Evolutionary conservation across 495 filamentous ascomycete species (phyloP).

Genomic region (Penicillium canariense): DNA sequence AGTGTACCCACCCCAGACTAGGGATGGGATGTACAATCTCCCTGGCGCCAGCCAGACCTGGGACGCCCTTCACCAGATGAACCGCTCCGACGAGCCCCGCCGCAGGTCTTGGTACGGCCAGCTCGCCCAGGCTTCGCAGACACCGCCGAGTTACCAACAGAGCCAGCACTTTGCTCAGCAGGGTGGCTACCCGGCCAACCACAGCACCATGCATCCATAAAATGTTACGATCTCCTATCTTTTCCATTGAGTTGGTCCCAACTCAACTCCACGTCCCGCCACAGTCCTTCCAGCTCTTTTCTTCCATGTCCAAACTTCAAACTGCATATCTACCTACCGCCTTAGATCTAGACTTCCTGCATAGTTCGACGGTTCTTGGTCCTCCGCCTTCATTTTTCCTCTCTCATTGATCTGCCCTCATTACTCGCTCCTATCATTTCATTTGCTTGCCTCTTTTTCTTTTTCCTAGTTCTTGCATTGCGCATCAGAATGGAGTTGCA

Average conservation of each 20-base stretch:
- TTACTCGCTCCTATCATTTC: neutral
- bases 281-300: neutral
- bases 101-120: constrained; percentile 44
- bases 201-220: constrained; percentile 24
- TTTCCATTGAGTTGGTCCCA: neutral
- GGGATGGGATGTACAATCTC: constrained; percentile 36
- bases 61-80: constrained; percentile 41
- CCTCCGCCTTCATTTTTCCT: neutral
- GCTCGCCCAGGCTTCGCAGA: constrained; percentile 21
- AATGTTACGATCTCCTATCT: constrained; percentile 7
- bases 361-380: neutral
- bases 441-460: neutral
- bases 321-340: constrained; percentile 5
- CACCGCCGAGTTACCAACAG: constrained; percentile 27
- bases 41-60: constrained; percentile 42
- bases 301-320: neutral
- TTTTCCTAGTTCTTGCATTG: constrained; percentile 15
- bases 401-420: neutral
- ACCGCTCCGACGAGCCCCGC: constrained; percentile 35
- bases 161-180: constrained; percentile 29
- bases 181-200: constrained; percentile 25
- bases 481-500: constrained; percentile 29
- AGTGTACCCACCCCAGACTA: constrained; percentile 22
- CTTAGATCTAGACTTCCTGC: constrained; percentile 27
- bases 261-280: neutral